Conservation (phyloP, 1,139 yeast species). For the Candida anutae region DNA sequence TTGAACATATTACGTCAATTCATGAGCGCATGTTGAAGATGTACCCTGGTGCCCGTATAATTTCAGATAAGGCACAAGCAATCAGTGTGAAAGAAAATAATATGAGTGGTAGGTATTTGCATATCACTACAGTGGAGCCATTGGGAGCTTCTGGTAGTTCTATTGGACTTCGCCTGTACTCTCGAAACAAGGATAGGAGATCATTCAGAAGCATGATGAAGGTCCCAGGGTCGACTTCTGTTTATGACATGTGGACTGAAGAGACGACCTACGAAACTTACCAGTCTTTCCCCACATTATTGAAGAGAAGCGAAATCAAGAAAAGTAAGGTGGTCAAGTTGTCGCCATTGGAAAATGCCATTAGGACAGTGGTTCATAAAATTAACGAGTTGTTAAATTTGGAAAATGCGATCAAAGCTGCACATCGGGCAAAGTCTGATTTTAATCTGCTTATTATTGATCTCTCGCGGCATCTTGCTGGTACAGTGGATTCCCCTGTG, state of each 20-base stretch:
- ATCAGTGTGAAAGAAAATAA: conserved; percentile 37
- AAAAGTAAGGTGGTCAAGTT: conserved; percentile 44
- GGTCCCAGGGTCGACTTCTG: conserved; percentile 68
- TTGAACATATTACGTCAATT: conserved; percentile 80
- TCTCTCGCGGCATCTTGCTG: conserved; percentile 71
- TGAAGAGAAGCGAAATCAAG: conserved; percentile 75
- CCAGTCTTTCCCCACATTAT: conserved; percentile 79
- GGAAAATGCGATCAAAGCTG: conserved; percentile 54
- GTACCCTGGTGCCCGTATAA: conserved; percentile 77
- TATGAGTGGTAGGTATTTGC: conserved; percentile 67
- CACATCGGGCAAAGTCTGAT: conserved; percentile 48
- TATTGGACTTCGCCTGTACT: conserved; percentile 58
- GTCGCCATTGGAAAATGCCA: conserved; percentile 84
- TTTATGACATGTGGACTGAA: conserved; percentile 81
- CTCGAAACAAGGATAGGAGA: conserved; percentile 63
- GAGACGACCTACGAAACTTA: conserved; percentile 73
- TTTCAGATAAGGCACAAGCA: conserved; percentile 62
- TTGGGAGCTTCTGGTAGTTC: conserved; percentile 46
- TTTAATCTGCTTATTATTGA: conserved; percentile 50
- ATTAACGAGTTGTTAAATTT: conserved; percentile 65
- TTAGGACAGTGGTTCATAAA: conserved; percentile 57
- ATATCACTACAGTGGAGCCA: conserved; percentile 70
- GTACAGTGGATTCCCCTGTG: conserved; percentile 88
- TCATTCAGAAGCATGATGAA: conserved; percentile 64
- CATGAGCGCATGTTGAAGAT: conserved; percentile 67